phyloP scores from a whole-genome alignment of 768 basidiomycete species.

The Sporobolomyces pararoseus region DNA sequence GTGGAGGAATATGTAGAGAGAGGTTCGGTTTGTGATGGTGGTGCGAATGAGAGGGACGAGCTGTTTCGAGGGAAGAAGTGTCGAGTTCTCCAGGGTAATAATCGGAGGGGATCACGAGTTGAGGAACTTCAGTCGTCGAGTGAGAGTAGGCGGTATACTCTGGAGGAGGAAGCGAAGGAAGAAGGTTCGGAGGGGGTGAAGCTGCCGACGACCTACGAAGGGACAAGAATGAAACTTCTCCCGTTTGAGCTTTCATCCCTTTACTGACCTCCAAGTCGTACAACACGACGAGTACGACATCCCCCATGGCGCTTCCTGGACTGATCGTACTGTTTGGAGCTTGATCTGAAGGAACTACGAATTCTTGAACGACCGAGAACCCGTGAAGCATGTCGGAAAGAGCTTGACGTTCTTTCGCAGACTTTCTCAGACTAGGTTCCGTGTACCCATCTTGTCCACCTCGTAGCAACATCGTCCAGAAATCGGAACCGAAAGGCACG shows the following conservation, averaged over 20 bases:
- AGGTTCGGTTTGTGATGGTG: conserved; percentile 32
- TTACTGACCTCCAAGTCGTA: conserved; percentile 41
- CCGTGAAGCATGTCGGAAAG: conserved; percentile 35
- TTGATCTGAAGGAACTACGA: conserved; percentile 30
- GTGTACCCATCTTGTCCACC: background rate
- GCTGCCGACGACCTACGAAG: background rate
- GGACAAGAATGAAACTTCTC: conserved; percentile 27
- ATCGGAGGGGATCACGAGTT: background rate
- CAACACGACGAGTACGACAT: conserved; percentile 43
- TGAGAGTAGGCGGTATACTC: background rate
- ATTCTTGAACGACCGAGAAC: conserved; percentile 43
- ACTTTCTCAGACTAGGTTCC: conserved; percentile 22
- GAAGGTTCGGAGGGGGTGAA: background rate
- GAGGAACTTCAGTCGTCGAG: background rate
- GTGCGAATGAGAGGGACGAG: background rate
- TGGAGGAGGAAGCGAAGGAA: background rate
- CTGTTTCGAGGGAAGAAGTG: background rate
- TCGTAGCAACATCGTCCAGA: conserved; percentile 39
- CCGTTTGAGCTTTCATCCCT: background rate
- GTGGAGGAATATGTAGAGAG: conserved; percentile 38
- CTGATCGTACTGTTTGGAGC: background rate
- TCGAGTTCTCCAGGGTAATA: background rate
- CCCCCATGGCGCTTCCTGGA: conserved; percentile 35
- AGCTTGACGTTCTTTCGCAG: conserved; percentile 23
- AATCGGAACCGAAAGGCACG: conserved; percentile 39